A percentile compares a stretch with the other conserved stretches of the same genome.
Evolutionary conservation across 495 filamentous ascomycete genomes (phyloP).

Genomic region (Amniculicola lignicola): DNA sequence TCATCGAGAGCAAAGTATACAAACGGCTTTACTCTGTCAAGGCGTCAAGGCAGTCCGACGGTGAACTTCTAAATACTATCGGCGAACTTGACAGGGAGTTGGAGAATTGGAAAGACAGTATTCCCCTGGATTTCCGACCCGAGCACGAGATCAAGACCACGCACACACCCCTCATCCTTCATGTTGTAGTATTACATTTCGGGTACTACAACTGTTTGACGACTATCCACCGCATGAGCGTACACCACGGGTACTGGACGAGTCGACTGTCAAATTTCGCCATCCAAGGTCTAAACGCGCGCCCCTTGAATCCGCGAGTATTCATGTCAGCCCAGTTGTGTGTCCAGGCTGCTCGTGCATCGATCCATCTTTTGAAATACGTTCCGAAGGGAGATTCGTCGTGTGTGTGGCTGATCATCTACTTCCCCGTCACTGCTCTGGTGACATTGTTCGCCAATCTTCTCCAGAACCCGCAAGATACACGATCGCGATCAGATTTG

Average conservation of each 20-base stretch:
- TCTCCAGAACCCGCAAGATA: conserved; percentile 89
- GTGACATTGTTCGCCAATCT: conserved; percentile 97
- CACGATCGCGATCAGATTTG: conserved; percentile 80
- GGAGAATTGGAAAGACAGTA: conserved; percentile 93
- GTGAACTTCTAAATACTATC: conserved; percentile 91
- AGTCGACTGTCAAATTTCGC: conserved; percentile 92
- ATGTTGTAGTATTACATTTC: conserved; percentile 90
- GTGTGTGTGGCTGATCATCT: conserved; percentile 95
- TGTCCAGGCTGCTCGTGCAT: conserved; percentile 85
- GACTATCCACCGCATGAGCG: conserved; percentile 96
- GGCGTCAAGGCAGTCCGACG: conserved; percentile 86
- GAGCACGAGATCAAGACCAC: conserved; percentile 91
- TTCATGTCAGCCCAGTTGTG: conserved; percentile 92
- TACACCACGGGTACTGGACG: conserved; percentile 98
- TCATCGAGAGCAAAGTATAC: conserved; percentile 91
- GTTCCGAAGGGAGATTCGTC: conserved; percentile 92
- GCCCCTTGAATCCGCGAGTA: conserved; percentile 86
- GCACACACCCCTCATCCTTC: conserved; percentile 85
- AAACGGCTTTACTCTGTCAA: conserved; percentile 90
- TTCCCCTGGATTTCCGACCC: conserved; percentile 89
- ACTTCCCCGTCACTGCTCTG: conserved; percentile 93
- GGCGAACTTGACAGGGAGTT: conserved; percentile 90
- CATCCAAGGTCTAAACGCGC: conserved; percentile 85
- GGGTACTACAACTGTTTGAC: conserved; percentile 97
- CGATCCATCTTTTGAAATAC: conserved; percentile 91